Evolutionary conservation across 768 basidiomycete species (phyloP).

Genomic region (Collybia mongolica): DNA sequence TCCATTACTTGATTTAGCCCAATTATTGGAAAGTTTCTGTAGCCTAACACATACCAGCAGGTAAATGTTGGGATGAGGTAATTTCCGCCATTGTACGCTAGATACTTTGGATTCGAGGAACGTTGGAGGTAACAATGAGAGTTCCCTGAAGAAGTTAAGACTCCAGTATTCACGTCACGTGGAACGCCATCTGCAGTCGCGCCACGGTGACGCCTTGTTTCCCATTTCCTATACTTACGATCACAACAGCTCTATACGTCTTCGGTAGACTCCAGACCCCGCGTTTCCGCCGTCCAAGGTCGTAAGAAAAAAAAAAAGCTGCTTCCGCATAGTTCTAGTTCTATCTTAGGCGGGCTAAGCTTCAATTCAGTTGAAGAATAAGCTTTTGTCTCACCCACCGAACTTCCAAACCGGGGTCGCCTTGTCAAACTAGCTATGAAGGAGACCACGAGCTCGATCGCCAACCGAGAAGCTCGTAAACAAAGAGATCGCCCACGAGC

Average conservation of each 20-base stretch:
- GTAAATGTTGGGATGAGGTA: conserved; percentile 36
- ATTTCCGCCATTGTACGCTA: conserved; percentile 24
- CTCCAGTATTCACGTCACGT: too few species aligned
- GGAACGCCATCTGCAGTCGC: too few species aligned
- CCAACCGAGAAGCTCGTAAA: conserved; percentile 10
- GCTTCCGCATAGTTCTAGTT: too few species aligned
- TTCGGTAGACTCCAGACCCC: not conserved
- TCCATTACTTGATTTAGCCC: not conserved
- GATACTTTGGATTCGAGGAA: not conserved
- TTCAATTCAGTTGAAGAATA: too few species aligned
- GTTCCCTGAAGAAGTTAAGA: too few species aligned
- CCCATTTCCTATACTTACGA: not conserved
- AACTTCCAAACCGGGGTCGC: too few species aligned
- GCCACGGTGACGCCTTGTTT: not conserved
- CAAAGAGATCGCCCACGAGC: conserved; percentile 4
- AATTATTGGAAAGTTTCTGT: not conserved
- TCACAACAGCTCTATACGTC: not conserved
- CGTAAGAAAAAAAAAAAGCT: too few species aligned
- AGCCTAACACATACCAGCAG: conserved; percentile 39
- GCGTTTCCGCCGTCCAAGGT: too few species aligned
- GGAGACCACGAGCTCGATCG: conserved; percentile 9
- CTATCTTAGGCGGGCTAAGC: too few species aligned
- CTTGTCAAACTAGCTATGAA: conserved; percentile 8
- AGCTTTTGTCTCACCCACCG: too few species aligned
- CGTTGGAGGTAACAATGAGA: conserved; percentile 1